A percentile compares a stretch with the other conserved stretches of the same genome.
Evolutionary conservation across 805 yeast species (phyloP).

Genomic region (Cyberlindnera americana): DNA sequence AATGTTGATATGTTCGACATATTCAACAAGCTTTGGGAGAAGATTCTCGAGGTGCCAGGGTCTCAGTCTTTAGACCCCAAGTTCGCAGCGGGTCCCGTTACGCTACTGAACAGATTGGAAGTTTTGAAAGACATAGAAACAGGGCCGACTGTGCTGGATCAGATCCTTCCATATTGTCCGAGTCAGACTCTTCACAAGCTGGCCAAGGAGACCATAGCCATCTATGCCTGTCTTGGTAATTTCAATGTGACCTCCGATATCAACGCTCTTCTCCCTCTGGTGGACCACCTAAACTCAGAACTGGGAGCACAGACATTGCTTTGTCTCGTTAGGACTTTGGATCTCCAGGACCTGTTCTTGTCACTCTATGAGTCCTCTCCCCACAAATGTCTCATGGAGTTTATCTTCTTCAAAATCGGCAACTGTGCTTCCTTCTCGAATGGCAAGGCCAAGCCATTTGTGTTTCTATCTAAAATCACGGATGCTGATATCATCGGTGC

Average conservation of each 20-base stretch:
- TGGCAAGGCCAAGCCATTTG: not conserved
- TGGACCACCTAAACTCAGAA: conserved; percentile 8
- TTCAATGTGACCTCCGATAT: conserved; percentile 2
- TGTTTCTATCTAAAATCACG: conserved; percentile 6
- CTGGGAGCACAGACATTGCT: conserved; percentile 14
- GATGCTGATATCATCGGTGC: conserved; percentile 17
- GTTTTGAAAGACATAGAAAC: conserved; percentile 5
- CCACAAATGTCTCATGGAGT: conserved; percentile 3
- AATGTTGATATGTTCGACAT: conserved; percentile 24
- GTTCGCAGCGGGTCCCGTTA: conserved; percentile 22
- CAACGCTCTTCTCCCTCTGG: conserved; percentile 4
- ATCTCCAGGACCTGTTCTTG: conserved; percentile 7
- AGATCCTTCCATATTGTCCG: conserved; percentile 18
- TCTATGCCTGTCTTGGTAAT: conserved; percentile 6
- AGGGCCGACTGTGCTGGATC: conserved; percentile 12
- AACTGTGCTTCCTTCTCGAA: not conserved
- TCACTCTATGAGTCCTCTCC: conserved; percentile 5
- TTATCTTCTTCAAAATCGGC: conserved; percentile 16
- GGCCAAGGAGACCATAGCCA: conserved; percentile 10
- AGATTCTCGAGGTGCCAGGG: conserved; percentile 15
- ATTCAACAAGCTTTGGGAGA: conserved; percentile 26
- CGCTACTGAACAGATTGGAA: conserved; percentile 19
- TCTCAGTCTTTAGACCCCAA: conserved; percentile 3
- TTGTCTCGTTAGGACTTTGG: conserved; percentile 10
- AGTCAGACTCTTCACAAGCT: conserved; percentile 11